These are phyloP conservation scores for Gentiana dahurica DNA, from an alignment of 257 asterid genomes.

Conservation along the genomic window DNA sequence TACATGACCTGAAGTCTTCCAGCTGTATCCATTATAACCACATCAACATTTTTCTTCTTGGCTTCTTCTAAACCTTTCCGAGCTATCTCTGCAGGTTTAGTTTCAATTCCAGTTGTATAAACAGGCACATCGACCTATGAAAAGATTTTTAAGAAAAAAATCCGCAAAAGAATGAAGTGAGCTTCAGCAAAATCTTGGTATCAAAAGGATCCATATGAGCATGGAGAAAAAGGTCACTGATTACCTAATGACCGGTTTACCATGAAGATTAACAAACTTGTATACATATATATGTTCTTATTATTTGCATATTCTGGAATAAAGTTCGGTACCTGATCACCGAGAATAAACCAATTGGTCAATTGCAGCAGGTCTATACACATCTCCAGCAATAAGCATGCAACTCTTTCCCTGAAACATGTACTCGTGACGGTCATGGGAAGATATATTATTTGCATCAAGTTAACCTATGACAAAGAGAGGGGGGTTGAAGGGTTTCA, in stretches of 20 bases:
- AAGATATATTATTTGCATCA: slow-evolving; percentile 7
- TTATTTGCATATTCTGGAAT: not conserved
- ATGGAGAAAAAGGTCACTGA: no score
- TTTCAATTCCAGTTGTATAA: slow-evolving; percentile 76
- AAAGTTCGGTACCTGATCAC: slow-evolving; percentile 31
- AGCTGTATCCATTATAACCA: slow-evolving; percentile 99
- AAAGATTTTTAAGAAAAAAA: slow-evolving; percentile 11
- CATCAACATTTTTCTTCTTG: slow-evolving; percentile 64
- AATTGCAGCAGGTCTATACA: slow-evolving; percentile 97
- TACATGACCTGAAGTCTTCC: slow-evolving; percentile 90
- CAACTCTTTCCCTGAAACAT: slow-evolving; percentile 81
- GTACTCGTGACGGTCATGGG: slow-evolving; percentile 13
- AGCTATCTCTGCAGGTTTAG: slow-evolving; percentile 94
- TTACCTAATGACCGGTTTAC: no score
- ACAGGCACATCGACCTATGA: slow-evolving; percentile 93
- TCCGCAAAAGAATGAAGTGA: slow-evolving; percentile 18
- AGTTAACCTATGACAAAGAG: not conserved
- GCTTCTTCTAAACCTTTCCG: slow-evolving; percentile 83
- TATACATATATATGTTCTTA: no score
- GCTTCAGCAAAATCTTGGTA: not conserved
- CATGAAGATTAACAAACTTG: no score
- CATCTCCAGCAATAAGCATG: slow-evolving; percentile 97
- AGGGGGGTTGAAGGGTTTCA: slow-evolving; percentile 12
- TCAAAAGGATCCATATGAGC: no score
- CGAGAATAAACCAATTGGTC: slow-evolving; percentile 86